Conservation (phyloP, 805 yeast species). For the Yamadazyma phyllophila region DNA sequence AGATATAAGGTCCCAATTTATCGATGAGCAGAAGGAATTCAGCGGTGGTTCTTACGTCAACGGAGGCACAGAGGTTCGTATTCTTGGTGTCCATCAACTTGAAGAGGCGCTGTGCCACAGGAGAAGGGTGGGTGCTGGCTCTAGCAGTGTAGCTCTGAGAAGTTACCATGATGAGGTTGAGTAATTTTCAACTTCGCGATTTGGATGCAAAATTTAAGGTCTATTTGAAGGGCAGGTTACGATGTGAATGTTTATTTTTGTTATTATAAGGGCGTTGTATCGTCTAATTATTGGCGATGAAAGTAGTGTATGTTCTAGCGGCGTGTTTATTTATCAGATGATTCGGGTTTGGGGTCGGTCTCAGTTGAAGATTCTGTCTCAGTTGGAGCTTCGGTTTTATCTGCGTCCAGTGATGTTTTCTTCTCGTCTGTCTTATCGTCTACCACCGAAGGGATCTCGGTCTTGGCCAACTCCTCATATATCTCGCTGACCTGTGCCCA, state of each 20-base stretch:
- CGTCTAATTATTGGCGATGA: too few species aligned
- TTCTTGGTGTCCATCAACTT: conserved; percentile 73
- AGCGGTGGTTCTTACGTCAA: conserved; percentile 78
- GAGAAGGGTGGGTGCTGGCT: conserved; percentile 68
- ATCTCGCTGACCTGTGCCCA: conserved; percentile 30
- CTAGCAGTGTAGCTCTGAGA: conserved; percentile 57
- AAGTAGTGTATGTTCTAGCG: too few species aligned
- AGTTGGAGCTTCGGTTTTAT: too few species aligned
- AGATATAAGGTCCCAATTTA: conserved; percentile 83
- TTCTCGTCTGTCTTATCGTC: too few species aligned
- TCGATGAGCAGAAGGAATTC: conserved; percentile 76
- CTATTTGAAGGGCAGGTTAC: background rate
- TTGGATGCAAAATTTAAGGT: background rate
- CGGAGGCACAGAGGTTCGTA: conserved; percentile 90
- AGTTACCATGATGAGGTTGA: conserved; percentile 18
- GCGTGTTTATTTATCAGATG: too few species aligned
- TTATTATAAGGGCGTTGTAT: too few species aligned
- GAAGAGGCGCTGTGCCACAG: conserved; percentile 75
- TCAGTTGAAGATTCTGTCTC: too few species aligned
- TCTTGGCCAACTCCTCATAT: conserved; percentile 25
- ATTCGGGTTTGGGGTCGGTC: too few species aligned
- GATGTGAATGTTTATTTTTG: background rate
- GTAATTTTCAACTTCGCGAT: background rate
- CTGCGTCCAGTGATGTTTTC: too few species aligned
- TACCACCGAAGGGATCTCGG: background rate